Evolutionary conservation across 2,329 filamentous ascomycete species (phyloP), one percentile per base, ranked within the genome.

Genomic region (Clonostachys solani): DNA sequence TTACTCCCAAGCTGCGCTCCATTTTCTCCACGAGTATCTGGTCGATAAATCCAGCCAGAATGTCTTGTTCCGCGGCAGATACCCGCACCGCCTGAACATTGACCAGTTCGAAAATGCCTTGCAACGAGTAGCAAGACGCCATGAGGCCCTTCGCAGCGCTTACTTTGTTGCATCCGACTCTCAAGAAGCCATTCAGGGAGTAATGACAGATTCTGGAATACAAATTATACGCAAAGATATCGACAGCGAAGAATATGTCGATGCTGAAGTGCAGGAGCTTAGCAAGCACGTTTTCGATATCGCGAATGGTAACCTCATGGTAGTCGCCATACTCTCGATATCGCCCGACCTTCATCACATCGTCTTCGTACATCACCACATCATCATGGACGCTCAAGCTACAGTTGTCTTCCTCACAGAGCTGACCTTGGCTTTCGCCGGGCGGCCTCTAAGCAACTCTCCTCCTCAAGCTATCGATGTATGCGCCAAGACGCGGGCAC

Each of bases 321-420:
- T 59, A 6, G 52, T 71, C 5, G 45, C 55, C 5, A 54, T 75
- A 2, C 54, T 76, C 5, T 56, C 66, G 1, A 54, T 60, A 12
- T 62, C 60, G 0, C 49, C 56, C 2, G 58, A 54, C 1, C 46
- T 50, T 8, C 68, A 76, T 50, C 68, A 60, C 51, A 49, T 79
- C 2, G 42, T 81, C 1, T 47, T 80, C 12, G 62, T 60, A 6
- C 67, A 65, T 40, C 75, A 80, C 50, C 75, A 79, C 53, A 77
- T 80, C 36, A 60, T 65, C 40, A 68, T 80, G 64, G 77, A 81
- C 49, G 74, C 71, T 2, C 52, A 71, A 35, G 74, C 73, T 44
- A 68, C 67, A 12, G 54, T 71, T 19, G 52, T 77, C 5, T 57
- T 80, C 33, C 51, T 76, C 17, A 41, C 52, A 1, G 74, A 80